phyloP scores from a whole-genome alignment of 2,329 filamentous ascomycete species.

The Lecanicillium sp. region DNA sequence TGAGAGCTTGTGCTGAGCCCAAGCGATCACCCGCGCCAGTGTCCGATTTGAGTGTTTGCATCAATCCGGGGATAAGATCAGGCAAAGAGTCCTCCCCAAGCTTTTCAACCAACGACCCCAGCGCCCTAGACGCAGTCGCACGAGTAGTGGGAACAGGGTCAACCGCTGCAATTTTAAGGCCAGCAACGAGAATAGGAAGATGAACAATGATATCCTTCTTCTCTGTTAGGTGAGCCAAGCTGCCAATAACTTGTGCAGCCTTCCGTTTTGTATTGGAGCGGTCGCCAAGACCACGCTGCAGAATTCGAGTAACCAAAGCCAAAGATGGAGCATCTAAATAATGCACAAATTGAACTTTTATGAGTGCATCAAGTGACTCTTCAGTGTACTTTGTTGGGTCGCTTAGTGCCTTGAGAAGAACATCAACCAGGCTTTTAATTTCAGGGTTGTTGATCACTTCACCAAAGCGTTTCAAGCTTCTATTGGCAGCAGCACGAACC shows the following conservation, averaged over 20 bases:
- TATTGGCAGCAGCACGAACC: slow-evolving; percentile 83
- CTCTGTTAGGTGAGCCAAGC: slow-evolving; percentile 91
- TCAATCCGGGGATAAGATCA: slow-evolving; percentile 93
- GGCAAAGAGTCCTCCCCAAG: slow-evolving; percentile 93
- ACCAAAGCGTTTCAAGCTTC: slow-evolving; percentile 93
- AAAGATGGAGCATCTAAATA: slow-evolving; percentile 96
- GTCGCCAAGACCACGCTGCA: slow-evolving; percentile 85
- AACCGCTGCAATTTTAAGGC: slow-evolving; percentile 79
- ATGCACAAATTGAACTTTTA: slow-evolving; percentile 97
- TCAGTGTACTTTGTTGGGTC: slow-evolving; percentile 97
- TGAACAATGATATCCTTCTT: slow-evolving; percentile 89
- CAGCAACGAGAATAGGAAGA: slow-evolving; percentile 84
- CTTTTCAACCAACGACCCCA: slow-evolving; percentile 96
- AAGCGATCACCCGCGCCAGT: slow-evolving; percentile 93
- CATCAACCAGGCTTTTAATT: slow-evolving; percentile 83
- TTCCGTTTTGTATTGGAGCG: slow-evolving; percentile 94
- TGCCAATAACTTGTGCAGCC: slow-evolving; percentile 94
- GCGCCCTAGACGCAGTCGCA: slow-evolving; percentile 88
- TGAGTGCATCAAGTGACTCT: slow-evolving; percentile 83
- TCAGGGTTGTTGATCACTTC: slow-evolving; percentile 98
- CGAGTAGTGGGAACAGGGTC: slow-evolving; percentile 95
- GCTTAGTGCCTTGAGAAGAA: slow-evolving; percentile 91
- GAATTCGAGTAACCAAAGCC: slow-evolving; percentile 86
- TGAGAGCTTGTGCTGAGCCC: slow-evolving; percentile 91
- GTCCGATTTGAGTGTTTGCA: slow-evolving; percentile 96